Percentiles rank a stretch among this genome's conserved stretches.
phyloP scores from a whole-genome alignment of 1,139 yeast species.

The Hemisphaericaspora xylofermentans region DNA sequence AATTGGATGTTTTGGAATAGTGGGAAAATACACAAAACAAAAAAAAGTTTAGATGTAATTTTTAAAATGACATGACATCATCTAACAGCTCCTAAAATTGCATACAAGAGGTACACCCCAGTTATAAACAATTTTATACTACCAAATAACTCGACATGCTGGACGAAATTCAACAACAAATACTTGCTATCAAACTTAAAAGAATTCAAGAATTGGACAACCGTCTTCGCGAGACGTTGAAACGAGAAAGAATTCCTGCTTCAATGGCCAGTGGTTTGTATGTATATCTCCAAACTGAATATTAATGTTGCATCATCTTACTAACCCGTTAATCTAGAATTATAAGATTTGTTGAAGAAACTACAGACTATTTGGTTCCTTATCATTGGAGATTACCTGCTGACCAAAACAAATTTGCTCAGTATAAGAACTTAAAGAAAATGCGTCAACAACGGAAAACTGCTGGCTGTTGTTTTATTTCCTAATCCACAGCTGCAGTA shows the following conservation, averaged over 20 bases:
- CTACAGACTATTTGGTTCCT: slow-evolving; percentile 55
- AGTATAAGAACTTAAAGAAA: slow-evolving; percentile 25
- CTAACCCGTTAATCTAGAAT: slow-evolving; percentile 24
- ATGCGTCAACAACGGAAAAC: slow-evolving; percentile 4
- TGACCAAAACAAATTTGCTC: slow-evolving; percentile 46
- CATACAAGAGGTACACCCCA: no score
- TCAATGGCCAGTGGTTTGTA: slow-evolving; percentile 59
- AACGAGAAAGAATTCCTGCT: slow-evolving; percentile 63
- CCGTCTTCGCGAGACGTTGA: slow-evolving; percentile 52
- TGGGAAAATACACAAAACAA: neutral
- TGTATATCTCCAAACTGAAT: slow-evolving; percentile 16
- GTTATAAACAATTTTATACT: no score
- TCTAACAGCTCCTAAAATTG: no score
- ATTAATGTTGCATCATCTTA: neutral
- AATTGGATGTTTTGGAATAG: no score
- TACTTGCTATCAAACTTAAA: slow-evolving; percentile 53
- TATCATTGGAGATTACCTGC: slow-evolving; percentile 49
- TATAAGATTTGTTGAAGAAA: slow-evolving; percentile 44
- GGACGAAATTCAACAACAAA: slow-evolving; percentile 28
- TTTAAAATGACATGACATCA: neutral
- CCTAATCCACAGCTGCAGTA: slow-evolving; percentile 17
- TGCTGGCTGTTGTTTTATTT: slow-evolving; percentile 47
- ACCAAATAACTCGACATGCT: no score
- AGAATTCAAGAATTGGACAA: slow-evolving; percentile 62
- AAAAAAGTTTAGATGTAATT: neutral